phyloP scores from a whole-genome alignment of 192 early-diverging fungal genomes.

The Coemansia sp. region DNA sequence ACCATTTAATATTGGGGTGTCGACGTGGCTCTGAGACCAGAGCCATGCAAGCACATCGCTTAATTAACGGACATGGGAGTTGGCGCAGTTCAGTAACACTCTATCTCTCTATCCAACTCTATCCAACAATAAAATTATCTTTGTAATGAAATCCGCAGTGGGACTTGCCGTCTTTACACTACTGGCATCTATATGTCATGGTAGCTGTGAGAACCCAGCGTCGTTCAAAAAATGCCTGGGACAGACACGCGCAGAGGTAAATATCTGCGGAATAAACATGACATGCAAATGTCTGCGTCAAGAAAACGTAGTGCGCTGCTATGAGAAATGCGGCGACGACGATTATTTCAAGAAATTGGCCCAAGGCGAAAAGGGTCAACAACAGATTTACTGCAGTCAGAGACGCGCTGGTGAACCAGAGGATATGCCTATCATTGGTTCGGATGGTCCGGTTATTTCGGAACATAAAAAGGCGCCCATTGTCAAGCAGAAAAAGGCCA shows the following conservation, averaged over 20 bases:
- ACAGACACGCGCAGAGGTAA: slow-evolving; percentile 50
- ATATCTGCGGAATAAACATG: slow-evolving; percentile 55
- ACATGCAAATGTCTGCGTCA: slow-evolving; percentile 50
- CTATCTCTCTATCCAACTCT: neutral
- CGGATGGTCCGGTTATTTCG: slow-evolving; percentile 14
- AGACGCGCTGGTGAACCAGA: slow-evolving; percentile 38
- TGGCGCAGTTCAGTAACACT: neutral
- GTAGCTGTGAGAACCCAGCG: slow-evolving; percentile 40
- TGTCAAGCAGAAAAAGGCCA: slow-evolving; percentile 1
- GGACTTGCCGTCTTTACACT: neutral
- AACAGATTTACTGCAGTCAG: slow-evolving; percentile 54
- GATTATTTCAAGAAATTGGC: slow-evolving; percentile 27
- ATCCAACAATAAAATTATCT: neutral
- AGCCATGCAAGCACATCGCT: neutral
- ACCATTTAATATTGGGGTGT: neutral
- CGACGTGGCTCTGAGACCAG: neutral
- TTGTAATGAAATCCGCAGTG: neutral
- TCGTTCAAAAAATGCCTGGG: slow-evolving; percentile 48
- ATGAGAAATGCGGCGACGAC: slow-evolving; percentile 53
- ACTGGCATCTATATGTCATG: neutral
- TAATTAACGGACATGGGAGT: neutral
- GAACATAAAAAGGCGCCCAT: slow-evolving; percentile 2
- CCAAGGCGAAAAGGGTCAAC: slow-evolving; percentile 39
- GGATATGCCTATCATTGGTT: slow-evolving; percentile 48
- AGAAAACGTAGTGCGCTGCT: slow-evolving; percentile 38